A percentile compares a stretch with the other conserved stretches of the same genome.
phyloP scores from a whole-genome alignment of 805 yeast species.

The Lachancea nothofagi region DNA sequence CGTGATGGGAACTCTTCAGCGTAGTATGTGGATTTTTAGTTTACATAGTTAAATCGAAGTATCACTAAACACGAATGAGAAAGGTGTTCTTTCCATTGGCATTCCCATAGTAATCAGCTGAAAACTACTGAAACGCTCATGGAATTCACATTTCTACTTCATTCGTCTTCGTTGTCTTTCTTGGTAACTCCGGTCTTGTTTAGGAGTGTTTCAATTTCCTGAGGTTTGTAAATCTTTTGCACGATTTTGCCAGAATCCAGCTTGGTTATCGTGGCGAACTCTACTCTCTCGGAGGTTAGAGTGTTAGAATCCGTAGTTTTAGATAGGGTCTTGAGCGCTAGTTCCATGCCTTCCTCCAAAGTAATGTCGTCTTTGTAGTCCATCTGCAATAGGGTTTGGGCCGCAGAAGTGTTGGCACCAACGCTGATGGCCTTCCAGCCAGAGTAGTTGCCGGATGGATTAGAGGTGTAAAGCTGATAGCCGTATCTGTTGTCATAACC shows the following conservation, averaged over 20 bases:
- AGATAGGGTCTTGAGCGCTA: slow-evolving; percentile 85
- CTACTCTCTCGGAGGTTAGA: slow-evolving; percentile 83
- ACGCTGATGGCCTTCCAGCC: slow-evolving; percentile 98
- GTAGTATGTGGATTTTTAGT: slow-evolving; percentile 4
- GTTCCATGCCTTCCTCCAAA: slow-evolving; percentile 70
- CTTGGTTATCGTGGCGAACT: slow-evolving; percentile 74
- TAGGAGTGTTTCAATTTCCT: slow-evolving; percentile 68
- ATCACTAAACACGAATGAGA: slow-evolving; percentile 1
- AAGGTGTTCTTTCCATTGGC: not conserved
- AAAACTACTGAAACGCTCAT: not conserved
- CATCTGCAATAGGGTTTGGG: slow-evolving; percentile 91
- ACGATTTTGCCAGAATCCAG: slow-evolving; percentile 45
- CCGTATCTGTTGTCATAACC: slow-evolving; percentile 89
- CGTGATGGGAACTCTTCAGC: too few relatives aligned
- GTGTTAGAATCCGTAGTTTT: slow-evolving; percentile 91
- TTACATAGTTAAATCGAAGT: not conserved
- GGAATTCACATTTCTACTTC: not conserved
- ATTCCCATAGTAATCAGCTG: not conserved
- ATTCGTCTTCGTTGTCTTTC: slow-evolving; percentile 46
- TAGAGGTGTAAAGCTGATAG: slow-evolving; percentile 88
- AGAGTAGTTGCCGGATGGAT: slow-evolving; percentile 95
- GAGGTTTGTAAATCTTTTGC: slow-evolving; percentile 74
- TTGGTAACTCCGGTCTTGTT: slow-evolving; percentile 64
- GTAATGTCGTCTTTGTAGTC: slow-evolving; percentile 82
- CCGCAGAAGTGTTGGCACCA: slow-evolving; percentile 94